A percentile compares a stretch with the other conserved stretches of the same genome.
Evolutionary conservation across 768 basidiomycete species (phyloP).

Genomic region (Lepiota brunneoincarnata): DNA sequence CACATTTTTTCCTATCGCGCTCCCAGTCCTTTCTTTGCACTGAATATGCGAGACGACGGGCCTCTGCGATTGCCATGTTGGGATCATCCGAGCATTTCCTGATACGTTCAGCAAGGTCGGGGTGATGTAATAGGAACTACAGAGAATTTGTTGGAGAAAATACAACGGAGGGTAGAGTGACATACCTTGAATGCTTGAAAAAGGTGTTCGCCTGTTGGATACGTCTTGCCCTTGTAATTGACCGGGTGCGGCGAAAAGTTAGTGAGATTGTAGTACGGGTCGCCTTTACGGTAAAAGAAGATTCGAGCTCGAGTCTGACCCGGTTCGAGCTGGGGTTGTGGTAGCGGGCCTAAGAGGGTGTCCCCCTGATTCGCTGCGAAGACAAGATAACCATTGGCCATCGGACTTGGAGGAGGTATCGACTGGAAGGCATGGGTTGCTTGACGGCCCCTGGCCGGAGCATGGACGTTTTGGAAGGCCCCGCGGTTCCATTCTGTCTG

Average conservation of each 20-base stretch:
- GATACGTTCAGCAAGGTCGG: slow-evolving; percentile 67
- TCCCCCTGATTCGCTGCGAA: too few relatives aligned
- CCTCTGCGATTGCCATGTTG: slow-evolving; percentile 64
- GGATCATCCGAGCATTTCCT: slow-evolving; percentile 61
- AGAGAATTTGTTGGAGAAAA: background rate
- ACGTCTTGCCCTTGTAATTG: slow-evolving; percentile 56
- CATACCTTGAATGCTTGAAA: slow-evolving; percentile 72
- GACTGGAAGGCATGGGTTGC: too few relatives aligned
- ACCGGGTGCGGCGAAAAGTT: slow-evolving; percentile 72
- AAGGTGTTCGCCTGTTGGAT: slow-evolving; percentile 76
- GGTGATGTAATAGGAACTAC: slow-evolving; percentile 59
- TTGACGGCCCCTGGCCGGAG: slow-evolving; percentile 31
- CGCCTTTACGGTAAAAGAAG: slow-evolving; percentile 62
- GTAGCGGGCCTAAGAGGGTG: too few relatives aligned
- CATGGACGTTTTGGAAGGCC: slow-evolving; percentile 38
- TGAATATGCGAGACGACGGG: slow-evolving; percentile 59
- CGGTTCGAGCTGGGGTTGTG: too few relatives aligned
- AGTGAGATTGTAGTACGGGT: slow-evolving; percentile 69
- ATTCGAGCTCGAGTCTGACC: slow-evolving; percentile 34
- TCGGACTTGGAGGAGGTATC: slow-evolving; percentile 30
- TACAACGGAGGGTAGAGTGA: background rate
- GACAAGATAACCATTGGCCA: too few relatives aligned
- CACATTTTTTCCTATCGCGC: slow-evolving; percentile 57
- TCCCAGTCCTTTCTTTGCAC: slow-evolving; percentile 68
- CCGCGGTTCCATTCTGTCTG: slow-evolving; percentile 41